Conservation (phyloP, 2,329 filamentous ascomycete genomes). For the Lithohypha guttulata region DNA sequence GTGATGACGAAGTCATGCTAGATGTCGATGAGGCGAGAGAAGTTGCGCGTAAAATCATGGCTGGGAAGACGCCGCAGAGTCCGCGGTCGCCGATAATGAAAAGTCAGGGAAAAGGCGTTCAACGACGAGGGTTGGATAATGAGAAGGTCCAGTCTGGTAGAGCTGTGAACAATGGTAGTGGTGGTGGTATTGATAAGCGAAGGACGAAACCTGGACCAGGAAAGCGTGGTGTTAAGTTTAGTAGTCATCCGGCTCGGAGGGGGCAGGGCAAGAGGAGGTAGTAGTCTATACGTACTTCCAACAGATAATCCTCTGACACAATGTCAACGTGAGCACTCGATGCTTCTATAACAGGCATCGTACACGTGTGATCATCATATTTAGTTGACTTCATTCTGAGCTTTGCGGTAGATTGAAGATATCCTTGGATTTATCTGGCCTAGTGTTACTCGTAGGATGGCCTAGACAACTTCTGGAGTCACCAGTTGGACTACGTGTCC, state of each 20-base stretch:
- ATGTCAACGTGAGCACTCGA: no score
- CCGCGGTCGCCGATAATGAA: conserved; percentile 6
- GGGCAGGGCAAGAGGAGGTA: conserved; percentile 5
- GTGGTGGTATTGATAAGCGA: conserved; percentile 13
- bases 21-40: conserved; percentile 39
- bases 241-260: conserved; percentile 8
- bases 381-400: no score
- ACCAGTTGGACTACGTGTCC: no score
- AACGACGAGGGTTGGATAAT: conserved; percentile 17
- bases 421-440: no score
- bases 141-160: conserved; percentile 18
- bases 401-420: no score
- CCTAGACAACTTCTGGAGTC: no score
- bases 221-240: conserved; percentile 7
- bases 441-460: no score
- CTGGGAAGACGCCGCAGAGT: conserved; percentile 3
- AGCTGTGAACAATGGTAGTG: conserved; percentile 11
- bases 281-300: no score
- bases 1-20: conserved; percentile 34
- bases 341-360: no score
- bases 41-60: conserved; percentile 18
- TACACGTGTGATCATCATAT: no score
- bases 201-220: conserved; percentile 8
- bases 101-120: conserved; percentile 7
- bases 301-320: no score